phyloP scores from a whole-genome alignment of 2,329 filamentous ascomycete genomes.

The Berkeleyomyces basicola region DNA sequence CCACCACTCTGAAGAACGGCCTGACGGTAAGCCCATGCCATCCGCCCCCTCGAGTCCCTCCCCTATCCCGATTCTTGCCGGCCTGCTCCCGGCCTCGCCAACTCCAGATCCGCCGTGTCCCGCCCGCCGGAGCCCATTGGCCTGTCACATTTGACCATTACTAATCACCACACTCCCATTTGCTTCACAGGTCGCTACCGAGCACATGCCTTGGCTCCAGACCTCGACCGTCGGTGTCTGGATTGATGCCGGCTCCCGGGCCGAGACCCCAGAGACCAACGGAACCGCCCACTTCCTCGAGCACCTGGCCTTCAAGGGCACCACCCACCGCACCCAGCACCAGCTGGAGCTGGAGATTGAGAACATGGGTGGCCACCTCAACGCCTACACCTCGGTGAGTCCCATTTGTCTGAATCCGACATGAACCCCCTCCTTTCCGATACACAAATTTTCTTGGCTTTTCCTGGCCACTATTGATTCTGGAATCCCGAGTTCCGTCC shows the following conservation, averaged over 20 bases:
- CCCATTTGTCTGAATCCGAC: slow-evolving; percentile 14
- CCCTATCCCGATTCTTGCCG: too few species aligned
- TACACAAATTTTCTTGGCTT: neutral
- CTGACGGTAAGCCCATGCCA: slow-evolving; percentile 53
- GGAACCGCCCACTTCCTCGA: slow-evolving; percentile 99
- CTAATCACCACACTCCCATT: slow-evolving; percentile 1
- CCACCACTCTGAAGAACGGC: slow-evolving; percentile 91
- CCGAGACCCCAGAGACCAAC: slow-evolving; percentile 97
- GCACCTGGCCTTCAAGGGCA: slow-evolving; percentile 99
- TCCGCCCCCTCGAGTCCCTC: slow-evolving; percentile 7
- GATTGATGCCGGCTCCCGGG: slow-evolving; percentile 97
- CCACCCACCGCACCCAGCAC: slow-evolving; percentile 82
- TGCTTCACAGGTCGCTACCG: slow-evolving; percentile 66
- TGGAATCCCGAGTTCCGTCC: neutral
- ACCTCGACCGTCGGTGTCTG: slow-evolving; percentile 96
- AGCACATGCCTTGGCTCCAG: slow-evolving; percentile 96
- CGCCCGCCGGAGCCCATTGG: neutral
- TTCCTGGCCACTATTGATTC: neutral
- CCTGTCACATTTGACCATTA: neutral
- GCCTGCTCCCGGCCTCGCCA: neutral
- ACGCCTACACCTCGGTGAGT: slow-evolving; percentile 96
- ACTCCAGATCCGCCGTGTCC: neutral
- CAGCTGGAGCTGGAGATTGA: slow-evolving; percentile 99
- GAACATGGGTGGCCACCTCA: slow-evolving; percentile 98
- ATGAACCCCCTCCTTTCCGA: neutral